A percentile compares a stretch with the other conserved stretches of the same genome.
Evolutionary conservation across 257 asterid genomes (phyloP).

Genomic region (Penstemon newberryi): DNA sequence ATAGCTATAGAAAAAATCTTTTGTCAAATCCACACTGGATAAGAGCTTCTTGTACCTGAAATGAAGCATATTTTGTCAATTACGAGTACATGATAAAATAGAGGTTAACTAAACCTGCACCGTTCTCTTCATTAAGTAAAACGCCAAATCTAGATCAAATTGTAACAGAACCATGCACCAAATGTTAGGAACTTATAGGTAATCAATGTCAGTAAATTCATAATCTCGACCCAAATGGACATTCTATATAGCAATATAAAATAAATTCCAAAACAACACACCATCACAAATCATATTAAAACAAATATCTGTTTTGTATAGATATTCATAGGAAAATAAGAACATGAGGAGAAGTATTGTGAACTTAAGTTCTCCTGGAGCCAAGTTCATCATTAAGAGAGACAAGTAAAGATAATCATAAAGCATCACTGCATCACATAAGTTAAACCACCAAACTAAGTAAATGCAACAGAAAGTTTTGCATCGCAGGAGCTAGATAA

Average conservation of each 20-base stretch:
- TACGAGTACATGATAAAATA: background rate
- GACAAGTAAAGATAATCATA: background rate
- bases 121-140: conserved; percentile 3
- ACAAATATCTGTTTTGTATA: background rate
- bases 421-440: background rate
- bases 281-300: background rate
- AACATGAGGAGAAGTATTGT: background rate
- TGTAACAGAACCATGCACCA: conserved; percentile 21
- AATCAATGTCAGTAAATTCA: background rate
- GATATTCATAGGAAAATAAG: background rate
- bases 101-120: background rate
- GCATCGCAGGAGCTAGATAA: conserved; percentile 13
- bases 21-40: conserved; percentile 95
- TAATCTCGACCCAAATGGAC: background rate
- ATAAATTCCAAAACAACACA: background rate
- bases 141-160: conserved; percentile 8
- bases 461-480: conserved; percentile 1
- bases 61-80: conserved; percentile 27
- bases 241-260: background rate
- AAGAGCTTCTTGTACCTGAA: conserved; percentile 97
- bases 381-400: background rate
- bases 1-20: conserved; percentile 94
- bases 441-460: conserved; percentile 1
- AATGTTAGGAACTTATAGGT: conserved; percentile 6
- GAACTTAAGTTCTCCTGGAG: background rate